These are phyloP conservation scores for Rubus idaeus DNA, from an alignment of 306 rosid genomes.

Conservation along the genomic window DNA sequence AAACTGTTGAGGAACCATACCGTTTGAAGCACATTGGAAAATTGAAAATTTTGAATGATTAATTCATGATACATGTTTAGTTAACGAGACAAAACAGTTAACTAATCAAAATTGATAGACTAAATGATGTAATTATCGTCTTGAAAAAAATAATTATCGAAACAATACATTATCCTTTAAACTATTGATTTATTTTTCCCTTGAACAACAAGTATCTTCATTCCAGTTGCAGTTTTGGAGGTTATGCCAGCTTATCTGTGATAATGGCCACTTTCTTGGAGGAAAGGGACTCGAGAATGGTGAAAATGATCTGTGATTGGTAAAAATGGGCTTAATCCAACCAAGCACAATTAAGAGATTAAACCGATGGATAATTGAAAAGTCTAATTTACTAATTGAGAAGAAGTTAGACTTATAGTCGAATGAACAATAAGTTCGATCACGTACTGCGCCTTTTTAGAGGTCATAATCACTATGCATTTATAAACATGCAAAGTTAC, in stretches of 20 bases:
- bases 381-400: not conserved
- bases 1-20: not conserved
- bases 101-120: not conserved
- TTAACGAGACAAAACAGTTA: not conserved
- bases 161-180: no score
- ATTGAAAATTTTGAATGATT: no score
- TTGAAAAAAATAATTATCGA: no score
- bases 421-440: not conserved
- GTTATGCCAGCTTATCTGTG: not conserved
- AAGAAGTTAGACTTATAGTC: not conserved
- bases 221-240: not conserved
- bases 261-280: not conserved
- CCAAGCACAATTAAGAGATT: not conserved
- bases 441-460: not conserved
- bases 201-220: not conserved
- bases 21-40: not conserved
- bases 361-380: not conserved
- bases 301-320: not conserved
- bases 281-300: not conserved
- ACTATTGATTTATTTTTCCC: not conserved
- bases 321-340: not conserved
- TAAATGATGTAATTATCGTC: no score
- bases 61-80: not conserved
- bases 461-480: conserved; percentile 13
- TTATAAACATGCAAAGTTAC: conserved; percentile 22